Conservation (phyloP, 176 grass and related monocot genomes). For the Cenchrus fungigraminus region DNA sequence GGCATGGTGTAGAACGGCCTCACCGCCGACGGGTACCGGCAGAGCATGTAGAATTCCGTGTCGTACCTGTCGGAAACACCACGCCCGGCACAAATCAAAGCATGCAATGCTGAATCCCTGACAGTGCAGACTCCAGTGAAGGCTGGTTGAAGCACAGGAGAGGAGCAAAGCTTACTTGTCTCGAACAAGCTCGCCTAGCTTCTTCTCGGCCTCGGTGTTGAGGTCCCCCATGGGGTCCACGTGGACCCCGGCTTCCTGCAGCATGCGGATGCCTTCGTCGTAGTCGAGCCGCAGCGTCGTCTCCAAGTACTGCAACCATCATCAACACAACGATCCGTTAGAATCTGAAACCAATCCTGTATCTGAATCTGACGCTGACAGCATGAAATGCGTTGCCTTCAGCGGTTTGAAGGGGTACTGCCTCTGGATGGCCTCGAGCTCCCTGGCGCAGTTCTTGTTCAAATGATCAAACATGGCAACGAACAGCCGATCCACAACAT, state of each 20-base stretch:
- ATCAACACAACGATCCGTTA: background rate
- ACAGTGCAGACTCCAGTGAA: too few species aligned
- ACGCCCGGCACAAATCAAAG: background rate
- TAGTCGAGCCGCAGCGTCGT: conserved; percentile 54
- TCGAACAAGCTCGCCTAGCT: conserved; percentile 57
- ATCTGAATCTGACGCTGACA: background rate
- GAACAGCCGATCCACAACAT: conserved; percentile 67
- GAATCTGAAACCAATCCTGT: background rate
- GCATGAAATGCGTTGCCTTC: conserved; percentile 38
- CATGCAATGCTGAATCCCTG: background rate
- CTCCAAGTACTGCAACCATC: conserved; percentile 55
- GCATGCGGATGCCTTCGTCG: conserved; percentile 66
- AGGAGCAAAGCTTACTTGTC: conserved; percentile 34
- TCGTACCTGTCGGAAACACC: conserved; percentile 41
- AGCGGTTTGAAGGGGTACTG: conserved; percentile 66
- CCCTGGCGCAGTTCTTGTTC: conserved; percentile 49
- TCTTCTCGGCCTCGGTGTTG: conserved; percentile 67
- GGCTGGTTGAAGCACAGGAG: too few species aligned
- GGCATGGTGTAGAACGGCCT: conserved; percentile 95
- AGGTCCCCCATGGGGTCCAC: conserved; percentile 64
- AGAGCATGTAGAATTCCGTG: conserved; percentile 78
- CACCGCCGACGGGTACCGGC: conserved; percentile 65
- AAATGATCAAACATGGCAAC: conserved; percentile 67
- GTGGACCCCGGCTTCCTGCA: conserved; percentile 43
- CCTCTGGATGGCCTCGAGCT: conserved; percentile 57